These are phyloP conservation scores for Tricholoma flavovirens DNA, from an alignment of 768 basidiomycete genomes.

Conservation along the genomic window DNA sequence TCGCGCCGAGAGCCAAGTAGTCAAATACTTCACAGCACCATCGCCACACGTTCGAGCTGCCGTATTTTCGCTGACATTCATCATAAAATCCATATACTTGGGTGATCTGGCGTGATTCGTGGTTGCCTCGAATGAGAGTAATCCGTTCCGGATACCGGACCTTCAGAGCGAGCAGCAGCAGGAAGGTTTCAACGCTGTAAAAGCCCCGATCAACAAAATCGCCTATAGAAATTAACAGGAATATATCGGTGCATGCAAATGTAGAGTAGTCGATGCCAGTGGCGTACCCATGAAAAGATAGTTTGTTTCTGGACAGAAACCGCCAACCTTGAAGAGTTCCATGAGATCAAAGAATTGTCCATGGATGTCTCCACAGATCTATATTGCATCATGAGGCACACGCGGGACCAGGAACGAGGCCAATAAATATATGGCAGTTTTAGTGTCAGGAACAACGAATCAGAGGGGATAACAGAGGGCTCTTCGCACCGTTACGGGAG, in stretches of 20 bases:
- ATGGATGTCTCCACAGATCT: conserved; percentile 96
- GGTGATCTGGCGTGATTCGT: conserved; percentile 95
- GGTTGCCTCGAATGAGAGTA: conserved; percentile 95
- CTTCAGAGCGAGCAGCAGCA: conserved; percentile 91
- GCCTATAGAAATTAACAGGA: conserved; percentile 44
- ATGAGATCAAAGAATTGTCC: conserved; percentile 96
- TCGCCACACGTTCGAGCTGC: conserved; percentile 90
- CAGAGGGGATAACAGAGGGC: conserved; percentile 16
- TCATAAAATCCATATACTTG: conserved; percentile 95
- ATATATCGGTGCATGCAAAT: not conserved
- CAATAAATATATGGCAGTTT: conserved; percentile 11
- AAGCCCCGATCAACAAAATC: conserved; percentile 98
- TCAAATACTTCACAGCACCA: conserved; percentile 99
- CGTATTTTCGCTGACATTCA: conserved; percentile 96
- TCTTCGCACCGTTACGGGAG: conserved; percentile 82
- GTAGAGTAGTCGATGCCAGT: no score
- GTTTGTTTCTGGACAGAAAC: conserved; percentile 88
- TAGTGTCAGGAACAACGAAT: conserved; percentile 7
- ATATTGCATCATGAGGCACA: not conserved
- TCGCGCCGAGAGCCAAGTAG: conserved; percentile 88
- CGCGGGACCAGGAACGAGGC: conserved; percentile 1
- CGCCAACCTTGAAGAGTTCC: conserved; percentile 92
- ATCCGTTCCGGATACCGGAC: conserved; percentile 97
- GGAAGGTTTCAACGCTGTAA: conserved; percentile 95
- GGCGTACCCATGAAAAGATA: conserved; percentile 94